Evolutionary conservation across 768 basidiomycete species (phyloP), one percentile per base, ranked within the genome.

Genomic region (Mrakia frigida): DNA sequence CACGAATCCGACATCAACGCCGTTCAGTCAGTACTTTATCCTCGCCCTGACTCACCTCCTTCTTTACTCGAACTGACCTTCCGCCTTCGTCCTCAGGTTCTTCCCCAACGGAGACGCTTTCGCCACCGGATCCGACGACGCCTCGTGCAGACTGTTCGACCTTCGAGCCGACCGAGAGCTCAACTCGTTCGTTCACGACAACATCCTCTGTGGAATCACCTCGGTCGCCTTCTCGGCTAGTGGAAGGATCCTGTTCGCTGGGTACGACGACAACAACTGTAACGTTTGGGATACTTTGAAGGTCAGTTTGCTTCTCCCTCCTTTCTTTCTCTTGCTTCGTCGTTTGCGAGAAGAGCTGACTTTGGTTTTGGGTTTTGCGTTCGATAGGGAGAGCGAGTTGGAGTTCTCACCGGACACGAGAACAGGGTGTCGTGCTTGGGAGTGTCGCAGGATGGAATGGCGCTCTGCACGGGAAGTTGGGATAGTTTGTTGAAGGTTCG

Each of bases 41-140:
- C 65, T 71, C 46, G 6, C 39, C 39, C 5, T 11, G 11, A 41
- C 46, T 21, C 46, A 14, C 16, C 2, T 2, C 46, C 16, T 50
- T 18, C 18, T 71, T 73, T 74, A 28, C 60, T 6, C 23, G 11
- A n/a, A 25, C 46, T 50, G 23, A 56, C 41, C 13, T 50, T 56
- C 28, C 41, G 25, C n/a, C 6, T 28, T 35, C 37, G 13, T 72
- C 80, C 56, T 35, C 77, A 98, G 95, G 82, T 99, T 98, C 86
- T 99, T 98, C 92, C 96, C 96, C 53, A 98, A 98, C 81, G 96
- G 96, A 78, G 95, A 99, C 84, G 96, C 97, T 0, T 98, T 99
- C 84, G 96, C 95, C 33, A 98, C 96, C 28, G 96, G 96, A 46
- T 99, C 96, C 25, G 96, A 99, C 82, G 96, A 99, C 84, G 97